Percentiles rank a stretch among this genome's conserved stretches.
phyloP scores from a whole-genome alignment of 768 basidiomycete species.

The Russula sp. region DNA sequence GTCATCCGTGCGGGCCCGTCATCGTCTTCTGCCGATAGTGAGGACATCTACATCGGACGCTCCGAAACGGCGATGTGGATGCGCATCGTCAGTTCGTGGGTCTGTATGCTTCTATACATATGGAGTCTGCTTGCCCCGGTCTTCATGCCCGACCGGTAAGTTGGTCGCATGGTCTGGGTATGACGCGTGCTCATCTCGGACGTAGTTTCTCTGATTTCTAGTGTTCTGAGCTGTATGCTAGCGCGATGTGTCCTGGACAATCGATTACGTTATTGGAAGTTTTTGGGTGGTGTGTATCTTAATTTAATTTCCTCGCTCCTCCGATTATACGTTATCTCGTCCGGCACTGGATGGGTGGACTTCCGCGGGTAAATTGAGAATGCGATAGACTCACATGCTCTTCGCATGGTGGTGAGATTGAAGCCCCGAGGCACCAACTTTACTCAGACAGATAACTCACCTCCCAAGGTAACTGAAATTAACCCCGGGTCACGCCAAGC shows the following conservation, averaged over 20 bases:
- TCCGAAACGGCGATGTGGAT: slow-evolving; percentile 99
- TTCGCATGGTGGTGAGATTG: too few relatives aligned
- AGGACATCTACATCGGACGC: slow-evolving; percentile 86
- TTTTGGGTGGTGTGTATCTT: not conserved
- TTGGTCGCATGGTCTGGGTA: not conserved
- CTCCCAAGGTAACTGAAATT: too few relatives aligned
- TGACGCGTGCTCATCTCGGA: not conserved
- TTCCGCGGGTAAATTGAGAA: too few relatives aligned
- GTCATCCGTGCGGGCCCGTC: slow-evolving; percentile 44
- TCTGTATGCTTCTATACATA: slow-evolving; percentile 77
- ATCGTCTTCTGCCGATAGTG: slow-evolving; percentile 44
- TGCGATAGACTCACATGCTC: too few relatives aligned
- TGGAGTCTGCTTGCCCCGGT: slow-evolving; percentile 89
- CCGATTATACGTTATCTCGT: not conserved
- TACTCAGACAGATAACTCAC: too few relatives aligned
- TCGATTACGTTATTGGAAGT: not conserved
- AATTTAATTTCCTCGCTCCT: not conserved
- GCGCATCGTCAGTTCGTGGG: slow-evolving; percentile 93
- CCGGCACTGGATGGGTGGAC: too few relatives aligned
- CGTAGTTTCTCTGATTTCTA: slow-evolving; percentile 8
- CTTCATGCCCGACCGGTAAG: slow-evolving; percentile 84
- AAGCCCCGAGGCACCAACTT: too few relatives aligned
- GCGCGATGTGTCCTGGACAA: not conserved
- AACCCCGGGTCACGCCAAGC: too few relatives aligned
- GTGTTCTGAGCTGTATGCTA: not conserved